Evolutionary conservation across 2,329 filamentous ascomycete genomes (phyloP).

Genomic region (Hypoxylon sp.): DNA sequence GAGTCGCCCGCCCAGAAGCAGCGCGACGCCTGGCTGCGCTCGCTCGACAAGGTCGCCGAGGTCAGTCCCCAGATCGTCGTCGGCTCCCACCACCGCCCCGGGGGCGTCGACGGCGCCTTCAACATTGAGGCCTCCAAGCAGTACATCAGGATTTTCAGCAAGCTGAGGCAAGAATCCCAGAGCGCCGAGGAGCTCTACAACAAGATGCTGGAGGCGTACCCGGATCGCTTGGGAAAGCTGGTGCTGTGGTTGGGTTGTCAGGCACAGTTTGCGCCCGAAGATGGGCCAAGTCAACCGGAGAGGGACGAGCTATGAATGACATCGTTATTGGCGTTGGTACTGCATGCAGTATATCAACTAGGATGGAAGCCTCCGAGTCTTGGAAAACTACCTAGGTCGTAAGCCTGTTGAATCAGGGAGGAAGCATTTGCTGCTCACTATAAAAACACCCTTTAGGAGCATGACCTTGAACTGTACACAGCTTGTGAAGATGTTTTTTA

Average conservation of each 20-base stretch:
- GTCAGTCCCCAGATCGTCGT: conserved; percentile 4
- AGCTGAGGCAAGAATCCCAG: neutral
- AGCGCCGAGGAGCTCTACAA: conserved; percentile 10
- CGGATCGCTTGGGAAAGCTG: conserved; percentile 14
- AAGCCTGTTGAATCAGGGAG: too few species aligned
- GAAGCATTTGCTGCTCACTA: too few species aligned
- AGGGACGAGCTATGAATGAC: conserved; percentile 11
- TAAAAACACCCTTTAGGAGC: too few species aligned
- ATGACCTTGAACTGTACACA: too few species aligned
- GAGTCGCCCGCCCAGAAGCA: conserved; percentile 13
- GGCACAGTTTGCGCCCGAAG: neutral
- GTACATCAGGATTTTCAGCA: conserved; percentile 15
- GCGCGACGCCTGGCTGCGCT: conserved; percentile 2
- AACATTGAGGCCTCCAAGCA: conserved; percentile 16
- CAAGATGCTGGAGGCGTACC: conserved; percentile 13
- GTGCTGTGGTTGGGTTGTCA: conserved; percentile 13
- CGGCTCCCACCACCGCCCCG: conserved; percentile 13
- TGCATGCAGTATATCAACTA: neutral
- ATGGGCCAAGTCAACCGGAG: neutral
- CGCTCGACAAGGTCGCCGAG: conserved; percentile 6
- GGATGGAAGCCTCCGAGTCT: neutral
- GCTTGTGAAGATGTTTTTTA: too few species aligned
- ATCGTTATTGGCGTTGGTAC: neutral
- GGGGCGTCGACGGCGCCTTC: conserved; percentile 16
- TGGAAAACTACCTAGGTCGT: too few species aligned